These are phyloP conservation scores for Corynespora cassiicola DNA, from an alignment of 2,329 filamentous ascomycete genomes.

Conservation along the genomic window DNA sequence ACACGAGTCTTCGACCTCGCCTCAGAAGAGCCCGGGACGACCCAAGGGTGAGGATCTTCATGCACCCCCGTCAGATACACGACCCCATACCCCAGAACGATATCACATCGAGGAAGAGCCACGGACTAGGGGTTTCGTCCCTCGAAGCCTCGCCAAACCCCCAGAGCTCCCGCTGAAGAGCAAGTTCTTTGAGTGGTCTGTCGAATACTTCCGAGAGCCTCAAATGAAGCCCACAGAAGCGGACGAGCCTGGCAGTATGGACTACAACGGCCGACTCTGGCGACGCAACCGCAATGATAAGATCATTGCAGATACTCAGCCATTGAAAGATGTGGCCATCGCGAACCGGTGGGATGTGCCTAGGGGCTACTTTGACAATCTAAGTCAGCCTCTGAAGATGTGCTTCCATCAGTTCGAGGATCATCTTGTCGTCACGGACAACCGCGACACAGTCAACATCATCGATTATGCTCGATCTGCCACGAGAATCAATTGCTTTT, in stretches of 20 bases:
- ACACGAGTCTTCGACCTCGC: slow-evolving; percentile 34
- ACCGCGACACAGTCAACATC: slow-evolving; percentile 83
- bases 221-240: slow-evolving; percentile 98
- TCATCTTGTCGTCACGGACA: slow-evolving; percentile 91
- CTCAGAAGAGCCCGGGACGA: slow-evolving; percentile 42
- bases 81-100: slow-evolving; percentile 65
- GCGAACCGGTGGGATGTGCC: slow-evolving; percentile 87
- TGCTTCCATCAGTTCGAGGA: slow-evolving; percentile 98
- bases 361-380: slow-evolving; percentile 84
- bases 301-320: slow-evolving; percentile 91
- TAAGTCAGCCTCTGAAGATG: slow-evolving; percentile 88
- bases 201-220: slow-evolving; percentile 95
- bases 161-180: slow-evolving; percentile 79
- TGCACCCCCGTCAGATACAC: slow-evolving; percentile 76
- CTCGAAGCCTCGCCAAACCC: slow-evolving; percentile 63
- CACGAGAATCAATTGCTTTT: slow-evolving; percentile 79
- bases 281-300: slow-evolving; percentile 88
- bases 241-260: slow-evolving; percentile 92
- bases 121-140: slow-evolving; percentile 75
- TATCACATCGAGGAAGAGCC: slow-evolving; percentile 79
- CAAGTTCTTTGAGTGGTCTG: slow-evolving; percentile 91
- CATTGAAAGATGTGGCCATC: slow-evolving; percentile 86
- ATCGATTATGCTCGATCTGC: slow-evolving; percentile 72
- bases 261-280: slow-evolving; percentile 97
- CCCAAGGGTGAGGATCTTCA: slow-evolving; percentile 65